phyloP scores from a whole-genome alignment of 2,329 filamentous ascomycete species.

The Aspergillus sp. region DNA sequence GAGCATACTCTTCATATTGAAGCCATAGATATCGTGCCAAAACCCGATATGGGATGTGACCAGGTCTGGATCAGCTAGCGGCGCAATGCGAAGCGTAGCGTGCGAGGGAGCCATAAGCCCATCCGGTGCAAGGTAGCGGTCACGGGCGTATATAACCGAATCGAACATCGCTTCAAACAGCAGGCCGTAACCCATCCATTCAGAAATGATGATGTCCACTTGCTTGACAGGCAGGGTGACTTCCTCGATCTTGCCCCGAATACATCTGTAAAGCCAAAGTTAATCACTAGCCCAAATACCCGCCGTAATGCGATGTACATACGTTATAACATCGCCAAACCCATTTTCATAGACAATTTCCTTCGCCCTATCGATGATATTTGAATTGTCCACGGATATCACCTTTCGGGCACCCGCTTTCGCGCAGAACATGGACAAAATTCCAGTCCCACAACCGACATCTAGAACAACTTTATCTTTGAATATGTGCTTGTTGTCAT shows the following conservation, averaged over 20 bases:
- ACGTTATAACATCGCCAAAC: constrained; percentile 69
- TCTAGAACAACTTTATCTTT: constrained; percentile 84
- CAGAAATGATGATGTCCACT: constrained; percentile 92
- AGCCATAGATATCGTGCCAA: constrained; percentile 92
- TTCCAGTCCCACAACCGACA: constrained; percentile 82
- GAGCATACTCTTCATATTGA: constrained; percentile 91
- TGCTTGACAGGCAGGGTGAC: constrained; percentile 72
- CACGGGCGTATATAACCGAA: constrained; percentile 82
- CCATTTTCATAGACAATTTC: constrained; percentile 83
- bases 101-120: constrained; percentile 87
- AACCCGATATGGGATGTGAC: constrained; percentile 75
- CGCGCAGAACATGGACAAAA: constrained; percentile 92
- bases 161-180: constrained; percentile 96
- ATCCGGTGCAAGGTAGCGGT: constrained; percentile 76
- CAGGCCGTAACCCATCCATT: constrained; percentile 97
- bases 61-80: constrained; percentile 75
- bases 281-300: constrained; percentile 4
- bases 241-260: constrained; percentile 86
- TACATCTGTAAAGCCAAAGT: constrained; percentile 48
- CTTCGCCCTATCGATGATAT: constrained; percentile 81
- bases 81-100: constrained; percentile 78
- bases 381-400: constrained; percentile 87
- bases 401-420: constrained; percentile 84
- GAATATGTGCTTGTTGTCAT: constrained; percentile 85
- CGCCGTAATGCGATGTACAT: constrained; percentile 17